These are phyloP conservation scores for Gigaspora rosea DNA, from an alignment of 192 early-diverging fungal genomes.

Conservation along the genomic window DNA sequence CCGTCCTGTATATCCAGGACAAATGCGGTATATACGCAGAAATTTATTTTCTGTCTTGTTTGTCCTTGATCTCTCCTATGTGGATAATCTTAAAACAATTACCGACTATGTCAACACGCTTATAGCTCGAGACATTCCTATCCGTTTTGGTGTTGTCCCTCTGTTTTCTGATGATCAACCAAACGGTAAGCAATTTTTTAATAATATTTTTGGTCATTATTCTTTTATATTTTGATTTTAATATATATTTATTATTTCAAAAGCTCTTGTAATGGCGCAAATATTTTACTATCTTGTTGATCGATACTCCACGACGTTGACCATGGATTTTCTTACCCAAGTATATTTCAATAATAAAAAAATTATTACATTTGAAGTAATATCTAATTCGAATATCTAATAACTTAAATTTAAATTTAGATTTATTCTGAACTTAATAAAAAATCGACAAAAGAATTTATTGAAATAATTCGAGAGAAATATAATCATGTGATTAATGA, in stretches of 20 bases:
- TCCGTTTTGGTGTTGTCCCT: slow-evolving; percentile 87
- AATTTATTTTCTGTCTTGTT: slow-evolving; percentile 81
- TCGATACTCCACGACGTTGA: slow-evolving; percentile 35
- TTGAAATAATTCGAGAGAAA: not conserved
- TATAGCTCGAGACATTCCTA: slow-evolving; percentile 69
- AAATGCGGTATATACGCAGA: slow-evolving; percentile 71
- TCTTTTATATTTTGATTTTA: not conserved
- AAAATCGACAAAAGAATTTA: not conserved
- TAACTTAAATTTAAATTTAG: not conserved
- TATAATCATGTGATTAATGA: not conserved
- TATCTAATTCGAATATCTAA: not conserved
- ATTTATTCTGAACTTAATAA: not conserved
- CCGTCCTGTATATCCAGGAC: slow-evolving; percentile 65
- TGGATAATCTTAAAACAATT: slow-evolving; percentile 54
- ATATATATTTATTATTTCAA: not conserved
- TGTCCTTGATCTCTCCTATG: slow-evolving; percentile 68
- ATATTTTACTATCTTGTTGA: slow-evolving; percentile 39
- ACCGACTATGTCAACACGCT: slow-evolving; percentile 64
- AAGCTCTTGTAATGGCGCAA: slow-evolving; percentile 48
- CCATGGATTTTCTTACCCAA: slow-evolving; percentile 41
- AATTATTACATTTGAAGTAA: not conserved
- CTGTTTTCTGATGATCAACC: slow-evolving; percentile 50
- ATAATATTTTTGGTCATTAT: slow-evolving; percentile 36
- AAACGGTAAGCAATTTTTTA: slow-evolving; percentile 40
- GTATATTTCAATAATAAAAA: slow-evolving; percentile 25